Conservation (phyloP, 2,329 filamentous ascomycete species). For the Alternaria angustiovoidea region DNA sequence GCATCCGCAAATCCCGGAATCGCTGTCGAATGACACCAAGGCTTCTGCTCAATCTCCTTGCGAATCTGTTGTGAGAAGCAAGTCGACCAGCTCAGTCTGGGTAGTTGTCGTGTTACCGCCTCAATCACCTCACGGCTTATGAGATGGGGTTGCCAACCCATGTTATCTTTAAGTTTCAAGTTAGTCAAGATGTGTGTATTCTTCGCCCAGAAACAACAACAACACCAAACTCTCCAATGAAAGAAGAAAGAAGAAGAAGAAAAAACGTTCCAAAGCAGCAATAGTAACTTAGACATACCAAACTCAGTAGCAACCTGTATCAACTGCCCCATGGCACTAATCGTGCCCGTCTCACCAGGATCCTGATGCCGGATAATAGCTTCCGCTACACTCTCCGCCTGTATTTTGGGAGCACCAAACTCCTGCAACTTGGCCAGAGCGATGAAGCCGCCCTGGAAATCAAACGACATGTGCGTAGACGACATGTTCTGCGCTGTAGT, state of each 20-base stretch:
- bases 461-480: conserved; percentile 4
- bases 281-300: neutral
- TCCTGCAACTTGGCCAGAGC: conserved; percentile 2
- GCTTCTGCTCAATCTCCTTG: conserved; percentile 1
- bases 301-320: conserved; percentile 5
- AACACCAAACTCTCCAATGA: too few relatives aligned
- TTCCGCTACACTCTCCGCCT: conserved; percentile 9
- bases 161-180: neutral
- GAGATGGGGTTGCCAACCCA: conserved; percentile 8
- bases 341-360: conserved; percentile 4
- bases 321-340: conserved; percentile 3
- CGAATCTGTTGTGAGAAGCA: conserved; percentile 3
- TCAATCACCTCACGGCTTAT: neutral
- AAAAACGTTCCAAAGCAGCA: too few relatives aligned
- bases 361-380: conserved; percentile 10
- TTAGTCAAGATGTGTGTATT: neutral
- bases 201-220: too few relatives aligned
- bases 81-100: neutral
- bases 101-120: neutral
- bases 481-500: conserved; percentile 2
- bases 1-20: neutral
- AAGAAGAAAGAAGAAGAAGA: too few relatives aligned
- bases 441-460: conserved; percentile 8
- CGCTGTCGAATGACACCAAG: conserved; percentile 5
- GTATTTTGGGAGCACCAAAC: neutral